These are phyloP conservation scores for Scheffersomyces insectosa DNA, from an alignment of 1,139 yeast genomes.

Conservation along the genomic window DNA sequence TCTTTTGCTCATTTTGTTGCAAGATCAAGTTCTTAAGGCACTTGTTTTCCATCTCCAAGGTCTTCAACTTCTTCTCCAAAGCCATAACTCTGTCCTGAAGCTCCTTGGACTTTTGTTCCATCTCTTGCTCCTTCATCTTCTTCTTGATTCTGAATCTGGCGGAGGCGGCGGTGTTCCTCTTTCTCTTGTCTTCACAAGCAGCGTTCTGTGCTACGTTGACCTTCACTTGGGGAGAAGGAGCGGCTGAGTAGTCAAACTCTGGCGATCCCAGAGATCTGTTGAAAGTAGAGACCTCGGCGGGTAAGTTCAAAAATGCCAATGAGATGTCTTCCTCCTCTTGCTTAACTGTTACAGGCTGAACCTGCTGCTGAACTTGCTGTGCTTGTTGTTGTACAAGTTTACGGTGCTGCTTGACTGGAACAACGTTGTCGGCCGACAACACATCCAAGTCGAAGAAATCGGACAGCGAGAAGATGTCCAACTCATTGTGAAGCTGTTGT, in stretches of 20 bases:
- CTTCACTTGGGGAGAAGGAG: background rate
- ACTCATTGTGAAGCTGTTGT: constrained; percentile 27
- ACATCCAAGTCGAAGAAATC: constrained; percentile 52
- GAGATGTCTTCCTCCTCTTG: constrained; percentile 9
- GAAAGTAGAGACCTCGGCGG: background rate
- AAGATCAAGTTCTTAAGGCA: constrained; percentile 54
- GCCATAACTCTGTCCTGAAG: constrained; percentile 40
- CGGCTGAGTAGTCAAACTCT: background rate
- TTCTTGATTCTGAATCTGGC: constrained; percentile 64
- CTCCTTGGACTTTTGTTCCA: constrained; percentile 50
- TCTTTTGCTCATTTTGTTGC: constrained; percentile 47
- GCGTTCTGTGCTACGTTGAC: constrained; percentile 4
- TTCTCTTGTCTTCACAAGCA: constrained; percentile 45
- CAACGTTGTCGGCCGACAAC: constrained; percentile 28
- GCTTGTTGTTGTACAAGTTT: constrained; percentile 6
- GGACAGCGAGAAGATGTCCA: constrained; percentile 45
- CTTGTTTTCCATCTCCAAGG: constrained; percentile 78
- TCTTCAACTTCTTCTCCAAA: constrained; percentile 46
- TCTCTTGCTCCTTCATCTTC: constrained; percentile 58
- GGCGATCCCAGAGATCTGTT: background rate
- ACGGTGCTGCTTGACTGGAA: constrained; percentile 16
- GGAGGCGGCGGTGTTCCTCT: constrained; percentile 63
- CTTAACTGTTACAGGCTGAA: constrained; percentile 6
- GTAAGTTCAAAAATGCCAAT: constrained; percentile 9
- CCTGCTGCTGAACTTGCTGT: constrained; percentile 1